Conservation (phyloP, 805 yeast species). For the Teunomyces cretensis region DNA sequence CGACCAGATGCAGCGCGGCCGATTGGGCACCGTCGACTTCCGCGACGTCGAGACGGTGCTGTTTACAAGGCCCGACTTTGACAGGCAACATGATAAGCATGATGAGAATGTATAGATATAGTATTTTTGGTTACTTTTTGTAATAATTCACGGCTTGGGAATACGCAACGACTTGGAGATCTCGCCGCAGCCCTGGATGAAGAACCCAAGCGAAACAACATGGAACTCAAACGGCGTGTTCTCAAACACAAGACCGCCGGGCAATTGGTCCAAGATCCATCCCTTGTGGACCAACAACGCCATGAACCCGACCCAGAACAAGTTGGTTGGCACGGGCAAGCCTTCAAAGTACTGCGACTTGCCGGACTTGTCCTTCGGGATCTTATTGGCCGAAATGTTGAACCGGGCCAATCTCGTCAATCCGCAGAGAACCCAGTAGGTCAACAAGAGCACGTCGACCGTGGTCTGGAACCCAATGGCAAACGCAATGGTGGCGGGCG, state of each 20-base stretch:
- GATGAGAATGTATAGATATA: no score
- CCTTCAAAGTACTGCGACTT: constrained; percentile 94
- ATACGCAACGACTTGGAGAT: constrained; percentile 87
- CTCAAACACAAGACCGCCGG: constrained; percentile 61
- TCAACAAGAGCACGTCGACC: constrained; percentile 69
- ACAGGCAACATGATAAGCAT: no score
- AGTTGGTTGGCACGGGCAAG: constrained; percentile 88
- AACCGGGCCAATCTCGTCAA: constrained; percentile 91
- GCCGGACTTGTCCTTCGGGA: constrained; percentile 87
- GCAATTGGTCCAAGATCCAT: constrained; percentile 53
- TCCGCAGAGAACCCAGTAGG: constrained; percentile 90
- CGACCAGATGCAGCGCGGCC: constrained; percentile 26
- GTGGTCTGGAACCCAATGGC: constrained; percentile 87
- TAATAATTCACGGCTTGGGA: constrained; percentile 65
- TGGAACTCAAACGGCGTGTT: constrained; percentile 72
- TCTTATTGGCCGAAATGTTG: constrained; percentile 87
- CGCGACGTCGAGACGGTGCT: constrained; percentile 19
- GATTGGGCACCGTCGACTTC: constrained; percentile 22
- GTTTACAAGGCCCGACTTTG: constrained; percentile 11
- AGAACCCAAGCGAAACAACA: constrained; percentile 61
- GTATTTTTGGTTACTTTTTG: no score
- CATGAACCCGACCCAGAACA: constrained; percentile 72
- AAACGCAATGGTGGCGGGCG: constrained; percentile 92
- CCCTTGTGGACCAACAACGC: constrained; percentile 59
- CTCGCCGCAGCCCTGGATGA: constrained; percentile 85